Conservation (phyloP, 805 yeast genomes). For the Brettanomyces naardenensis region DNA sequence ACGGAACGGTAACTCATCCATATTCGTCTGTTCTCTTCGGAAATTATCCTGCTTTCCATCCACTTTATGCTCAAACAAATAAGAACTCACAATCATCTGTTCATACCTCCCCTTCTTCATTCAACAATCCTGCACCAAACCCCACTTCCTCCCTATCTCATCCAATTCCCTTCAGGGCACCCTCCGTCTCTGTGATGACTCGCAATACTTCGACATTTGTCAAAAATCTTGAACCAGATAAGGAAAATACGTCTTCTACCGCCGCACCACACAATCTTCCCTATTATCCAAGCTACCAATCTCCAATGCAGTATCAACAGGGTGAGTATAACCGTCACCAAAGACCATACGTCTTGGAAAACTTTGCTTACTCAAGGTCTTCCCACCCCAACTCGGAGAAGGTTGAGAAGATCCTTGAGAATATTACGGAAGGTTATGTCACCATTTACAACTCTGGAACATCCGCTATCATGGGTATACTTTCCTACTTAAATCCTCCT, state of each 20-base stretch:
- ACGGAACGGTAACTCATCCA: no score
- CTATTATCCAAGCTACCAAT: slow-evolving; percentile 18
- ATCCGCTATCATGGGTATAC: slow-evolving; percentile 41
- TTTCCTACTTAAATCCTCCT: slow-evolving; percentile 39
- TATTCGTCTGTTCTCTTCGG: no score
- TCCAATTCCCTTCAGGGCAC: no score
- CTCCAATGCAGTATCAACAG: slow-evolving; percentile 16
- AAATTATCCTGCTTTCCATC: no score
- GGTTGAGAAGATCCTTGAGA: slow-evolving; percentile 38
- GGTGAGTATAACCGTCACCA: slow-evolving; percentile 6
- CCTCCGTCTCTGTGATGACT: neutral
- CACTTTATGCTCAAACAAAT: no score
- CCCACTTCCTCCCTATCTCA: no score
- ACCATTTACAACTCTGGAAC: slow-evolving; percentile 44
- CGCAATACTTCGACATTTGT: neutral
- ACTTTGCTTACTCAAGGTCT: slow-evolving; percentile 31
- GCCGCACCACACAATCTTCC: slow-evolving; percentile 8
- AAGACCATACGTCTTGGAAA: slow-evolving; percentile 19
- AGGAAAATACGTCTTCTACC: neutral
- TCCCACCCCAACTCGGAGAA: slow-evolving; percentile 40
- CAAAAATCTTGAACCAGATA: neutral
- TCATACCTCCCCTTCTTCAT: no score
- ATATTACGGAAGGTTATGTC: slow-evolving; percentile 37
- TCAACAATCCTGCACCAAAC: no score
- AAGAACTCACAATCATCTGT: no score